Base-by-base conservation (phyloP, 768 basidiomycete genomes). In the Panus rudis region DNA sequence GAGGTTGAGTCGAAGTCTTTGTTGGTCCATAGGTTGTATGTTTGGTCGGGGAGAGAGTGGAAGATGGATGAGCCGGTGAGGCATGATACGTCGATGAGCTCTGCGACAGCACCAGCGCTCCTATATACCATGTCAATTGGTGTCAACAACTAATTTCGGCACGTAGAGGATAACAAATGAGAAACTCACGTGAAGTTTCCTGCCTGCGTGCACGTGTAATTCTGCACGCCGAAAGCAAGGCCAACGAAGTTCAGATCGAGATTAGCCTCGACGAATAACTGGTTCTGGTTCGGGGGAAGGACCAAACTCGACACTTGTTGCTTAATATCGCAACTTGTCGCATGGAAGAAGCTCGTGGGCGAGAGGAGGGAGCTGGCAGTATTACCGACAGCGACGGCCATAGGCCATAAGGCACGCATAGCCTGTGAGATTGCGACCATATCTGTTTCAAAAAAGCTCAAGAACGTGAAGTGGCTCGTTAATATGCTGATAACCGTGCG, bases 151-250 rank as follows among this genome's bases (percentile, higher is more conserved):
- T n/a, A 4, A 35, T 20, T 21, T 21, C 12, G 10, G 12, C 24
- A 43, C 12, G 17, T 32, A 12, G 20, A 10, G 8, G 26, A 17
- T 8, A 21, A 25, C 21, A 16, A 12, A 6, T 24, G 17, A 19
- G 28, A 21, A 12, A 49, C 72, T 48, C 43, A 78, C 76, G 65
- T 65, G 53, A 63, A 79, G 38, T 47, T 57, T 34, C 64, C 60
- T 33, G 46, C 56, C 26, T 47, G 42, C 7, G 51, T 55, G 53
- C 77, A 78, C 22, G 73, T 78, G 56, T 78, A 79, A 55, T 78
- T 77, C 54, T 78, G 76, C 13, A 65, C 66, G 19, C 75, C 72
- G 39, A 75, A 55, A 10, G 62, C 73, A n/a, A 76, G 55, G 11
- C 63, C 67, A 40, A 78, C 65, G 54, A 63, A 73, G 7, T 59